Evolutionary conservation across 139 green algal genomes (phyloP), one percentile per base, ranked within the genome.

Genomic region (Auxenochlorella pyrenoidosa): DNA sequence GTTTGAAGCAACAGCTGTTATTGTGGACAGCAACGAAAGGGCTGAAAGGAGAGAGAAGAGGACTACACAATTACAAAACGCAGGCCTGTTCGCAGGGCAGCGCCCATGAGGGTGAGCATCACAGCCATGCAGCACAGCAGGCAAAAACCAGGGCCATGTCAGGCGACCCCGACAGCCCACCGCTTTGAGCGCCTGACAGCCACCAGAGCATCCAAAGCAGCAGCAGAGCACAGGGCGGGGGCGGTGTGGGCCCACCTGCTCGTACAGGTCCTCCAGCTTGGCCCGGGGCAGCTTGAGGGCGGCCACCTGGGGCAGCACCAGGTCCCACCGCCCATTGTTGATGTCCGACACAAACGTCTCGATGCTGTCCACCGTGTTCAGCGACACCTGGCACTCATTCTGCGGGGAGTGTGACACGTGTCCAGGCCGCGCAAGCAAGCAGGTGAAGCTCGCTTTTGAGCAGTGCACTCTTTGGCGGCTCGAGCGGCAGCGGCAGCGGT

Each of bases 361-460:
- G 16, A 98, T 85, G 84, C 91, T 97, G 51, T 99, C 97, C 0
- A 99, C 96, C 13, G 97, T 97, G 92, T 99, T 99, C 21, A 99
- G 87, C 0, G 95, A 97, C 38, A 99, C 96, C 86, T 97, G 92
- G 85, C 96, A 98, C 86, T 99, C 97, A n/a, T 94, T 95, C 95
- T 98, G 93, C 59, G 16, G 54, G 54, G 54, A 2, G 12, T 22
- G 54, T 63, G 16, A 10, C 47, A 10, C 10, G 47, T 6, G 47
- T 10, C n/a, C n/a, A n/a, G 47, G 47, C 47, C 47, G 47, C 47
- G 47, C 47, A 54, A 6, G 6, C 10, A 8, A 51, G 72, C 38
- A 58, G 38, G 21, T n/a, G 60, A n/a, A n/a, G n/a, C n/a, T n/a
- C n/a, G n/a, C n/a, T n/a, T n/a, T n/a, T n/a, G 60, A 75, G 21